Evolutionary conservation across 345 rosid genomes (phyloP).

Genomic region (Mallotus nudiflorus): DNA sequence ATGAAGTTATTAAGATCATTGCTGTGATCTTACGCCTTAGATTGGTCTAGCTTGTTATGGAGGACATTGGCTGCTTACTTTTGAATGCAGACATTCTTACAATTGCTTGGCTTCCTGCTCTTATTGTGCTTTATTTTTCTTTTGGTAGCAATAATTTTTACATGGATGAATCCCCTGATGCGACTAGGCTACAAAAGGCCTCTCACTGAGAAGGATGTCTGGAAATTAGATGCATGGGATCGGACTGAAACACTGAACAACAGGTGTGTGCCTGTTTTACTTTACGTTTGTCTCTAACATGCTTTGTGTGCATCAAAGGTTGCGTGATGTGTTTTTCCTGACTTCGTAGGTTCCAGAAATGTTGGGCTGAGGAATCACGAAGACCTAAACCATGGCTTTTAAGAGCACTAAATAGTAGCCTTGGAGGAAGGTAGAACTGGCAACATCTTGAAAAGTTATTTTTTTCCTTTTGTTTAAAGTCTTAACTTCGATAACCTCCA

Average conservation of each 20-base stretch:
- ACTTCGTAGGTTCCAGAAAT: slow-evolving; percentile 64
- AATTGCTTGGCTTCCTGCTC: slow-evolving; percentile 16
- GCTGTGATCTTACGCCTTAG: background rate
- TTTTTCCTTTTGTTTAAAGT: background rate
- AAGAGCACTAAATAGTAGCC: slow-evolving; percentile 73
- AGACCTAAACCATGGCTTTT: slow-evolving; percentile 89
- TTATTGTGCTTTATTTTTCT: background rate
- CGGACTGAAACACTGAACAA: slow-evolving; percentile 73
- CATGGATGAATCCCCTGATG: slow-evolving; percentile 94
- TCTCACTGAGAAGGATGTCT: slow-evolving; percentile 88
- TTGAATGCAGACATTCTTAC: slow-evolving; percentile 1
- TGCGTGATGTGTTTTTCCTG: slow-evolving; percentile 25
- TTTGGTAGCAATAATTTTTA: slow-evolving; percentile 55
- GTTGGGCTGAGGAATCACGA: slow-evolving; percentile 82
- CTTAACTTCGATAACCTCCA: background rate
- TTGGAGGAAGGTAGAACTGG: slow-evolving; percentile 76
- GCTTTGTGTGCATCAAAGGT: slow-evolving; percentile 20
- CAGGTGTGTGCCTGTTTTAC: slow-evolving; percentile 41
- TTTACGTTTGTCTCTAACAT: slow-evolving; percentile 12
- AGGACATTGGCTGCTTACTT: slow-evolving; percentile 1
- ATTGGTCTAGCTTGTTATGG: slow-evolving; percentile 8
- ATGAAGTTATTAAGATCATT: slow-evolving; percentile 7
- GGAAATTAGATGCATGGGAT: slow-evolving; percentile 96
- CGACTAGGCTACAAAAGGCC: slow-evolving; percentile 81
- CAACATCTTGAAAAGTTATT: background rate